These are phyloP conservation scores for Nothopassalora personata DNA, from an alignment of 2,329 filamentous ascomycete species.

Conservation along the genomic window DNA sequence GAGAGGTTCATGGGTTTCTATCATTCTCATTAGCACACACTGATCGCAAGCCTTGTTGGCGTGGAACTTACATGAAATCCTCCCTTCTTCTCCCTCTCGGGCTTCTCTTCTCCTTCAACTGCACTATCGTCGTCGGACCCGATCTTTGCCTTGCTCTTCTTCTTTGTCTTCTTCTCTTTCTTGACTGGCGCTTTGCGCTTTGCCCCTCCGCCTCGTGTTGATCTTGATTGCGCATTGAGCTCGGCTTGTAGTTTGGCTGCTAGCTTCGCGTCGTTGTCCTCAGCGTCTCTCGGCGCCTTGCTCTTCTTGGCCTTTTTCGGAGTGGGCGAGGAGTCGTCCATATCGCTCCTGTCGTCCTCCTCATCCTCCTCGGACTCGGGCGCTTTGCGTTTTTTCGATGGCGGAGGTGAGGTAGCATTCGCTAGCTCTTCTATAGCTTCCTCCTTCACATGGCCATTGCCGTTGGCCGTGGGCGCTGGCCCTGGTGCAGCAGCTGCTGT, in stretches of 20 bases:
- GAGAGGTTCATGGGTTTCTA: slow-evolving; percentile 72
- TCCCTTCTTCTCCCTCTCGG: slow-evolving; percentile 67
- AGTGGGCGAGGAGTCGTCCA: slow-evolving; percentile 38
- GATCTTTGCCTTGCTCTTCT: slow-evolving; percentile 66
- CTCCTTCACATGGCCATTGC: slow-evolving; percentile 21
- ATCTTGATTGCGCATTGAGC: slow-evolving; percentile 67
- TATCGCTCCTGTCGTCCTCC: slow-evolving; percentile 39
- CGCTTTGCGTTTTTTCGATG: slow-evolving; percentile 40
- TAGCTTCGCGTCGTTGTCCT: slow-evolving; percentile 75
- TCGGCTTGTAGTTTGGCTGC: slow-evolving; percentile 88
- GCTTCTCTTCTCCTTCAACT: slow-evolving; percentile 49
- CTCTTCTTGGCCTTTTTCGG: slow-evolving; percentile 45
- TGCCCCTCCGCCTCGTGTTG: slow-evolving; percentile 64
- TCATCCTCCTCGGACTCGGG: slow-evolving; percentile 17
- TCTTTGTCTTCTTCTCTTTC: slow-evolving; percentile 59
- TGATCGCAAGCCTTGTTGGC: too few species aligned
- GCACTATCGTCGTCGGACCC: slow-evolving; percentile 77
- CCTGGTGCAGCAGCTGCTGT: slow-evolving; percentile 23
- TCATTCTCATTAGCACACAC: slow-evolving; percentile 7
- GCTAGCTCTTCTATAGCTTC: slow-evolving; percentile 14
- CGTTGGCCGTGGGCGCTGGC: slow-evolving; percentile 36
- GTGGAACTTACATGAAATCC: slow-evolving; percentile 69
- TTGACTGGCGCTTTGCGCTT: slow-evolving; percentile 52
- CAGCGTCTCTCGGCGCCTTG: slow-evolving; percentile 54
- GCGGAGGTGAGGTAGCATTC: slow-evolving; percentile 12